These are phyloP conservation scores for Myxozyma geophila DNA, from an alignment of 805 yeast genomes.

Conservation along the genomic window DNA sequence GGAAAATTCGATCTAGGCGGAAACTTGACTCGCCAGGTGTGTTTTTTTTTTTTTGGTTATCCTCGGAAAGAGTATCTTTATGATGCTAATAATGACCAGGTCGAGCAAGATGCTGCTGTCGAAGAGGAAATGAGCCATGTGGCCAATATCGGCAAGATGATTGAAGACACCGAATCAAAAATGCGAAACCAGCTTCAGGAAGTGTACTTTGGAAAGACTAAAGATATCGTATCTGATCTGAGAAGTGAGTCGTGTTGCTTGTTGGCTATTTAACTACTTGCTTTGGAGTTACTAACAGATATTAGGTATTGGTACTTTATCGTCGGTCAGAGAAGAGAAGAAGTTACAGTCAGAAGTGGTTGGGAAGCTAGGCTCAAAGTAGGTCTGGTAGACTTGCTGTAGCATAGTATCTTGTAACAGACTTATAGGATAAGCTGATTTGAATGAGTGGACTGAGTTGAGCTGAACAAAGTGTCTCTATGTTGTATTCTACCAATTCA, in stretches of 20 bases:
- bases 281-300: neutral
- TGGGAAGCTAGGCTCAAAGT: constrained; percentile 42
- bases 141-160: constrained; percentile 78
- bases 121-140: constrained; percentile 70
- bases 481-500: no score
- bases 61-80: neutral
- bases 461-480: no score
- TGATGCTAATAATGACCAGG: no score
- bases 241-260: constrained; percentile 50
- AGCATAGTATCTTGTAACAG: no score
- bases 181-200: constrained; percentile 87
- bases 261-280: neutral
- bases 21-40: constrained; percentile 75
- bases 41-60: neutral
- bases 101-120: constrained; percentile 56
- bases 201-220: constrained; percentile 92
- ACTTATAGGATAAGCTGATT: no score
- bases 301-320: constrained; percentile 43
- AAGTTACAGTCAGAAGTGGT: constrained; percentile 51
- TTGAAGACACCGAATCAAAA: constrained; percentile 87
- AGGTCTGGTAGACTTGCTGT: no score
- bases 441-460: no score
- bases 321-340: constrained; percentile 48
- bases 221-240: constrained; percentile 78
- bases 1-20: constrained; percentile 68